Conservation (phyloP, 116 monocot species). For the Trichopus zeylanicus region DNA sequence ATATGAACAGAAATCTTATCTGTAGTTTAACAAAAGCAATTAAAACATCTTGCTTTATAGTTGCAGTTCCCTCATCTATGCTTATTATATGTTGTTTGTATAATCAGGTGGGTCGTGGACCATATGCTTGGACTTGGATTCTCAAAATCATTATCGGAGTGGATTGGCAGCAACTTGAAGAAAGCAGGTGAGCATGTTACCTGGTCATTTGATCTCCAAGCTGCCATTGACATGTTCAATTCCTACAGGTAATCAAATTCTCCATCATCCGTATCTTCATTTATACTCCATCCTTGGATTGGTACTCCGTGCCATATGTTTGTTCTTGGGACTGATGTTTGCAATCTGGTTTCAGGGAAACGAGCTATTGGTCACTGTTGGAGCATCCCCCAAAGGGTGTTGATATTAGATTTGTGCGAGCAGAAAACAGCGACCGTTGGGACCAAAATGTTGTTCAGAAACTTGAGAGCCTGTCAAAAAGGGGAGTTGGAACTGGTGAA, state of each 20-base stretch:
- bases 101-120: slow-evolving; percentile 83
- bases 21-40: neutral
- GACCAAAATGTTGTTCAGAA: slow-evolving; percentile 23
- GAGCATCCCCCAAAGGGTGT: slow-evolving; percentile 68
- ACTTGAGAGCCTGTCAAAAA: slow-evolving; percentile 34
- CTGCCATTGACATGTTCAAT: slow-evolving; percentile 72
- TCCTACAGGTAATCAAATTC: slow-evolving; percentile 84
- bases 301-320: neutral
- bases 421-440: slow-evolving; percentile 87
- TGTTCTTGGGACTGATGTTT: neutral
- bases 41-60: no score
- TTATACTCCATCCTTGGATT: no score
- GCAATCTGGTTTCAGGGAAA: slow-evolving; percentile 41
- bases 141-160: slow-evolving; percentile 70
- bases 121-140: slow-evolving; percentile 74
- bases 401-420: slow-evolving; percentile 63
- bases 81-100: neutral
- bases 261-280: no score
- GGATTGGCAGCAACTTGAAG: slow-evolving; percentile 88
- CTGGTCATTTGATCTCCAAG: slow-evolving; percentile 82
- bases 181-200: slow-evolving; percentile 47
- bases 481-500: slow-evolving; percentile 14
- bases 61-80: neutral
- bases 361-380: slow-evolving; percentile 60
- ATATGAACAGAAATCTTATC: neutral